A percentile compares a stretch with the other conserved stretches of the same genome.
These are phyloP conservation scores for Lasiosphaeria miniovina DNA, from an alignment of 495 filamentous ascomycete genomes.

Conservation along the genomic window DNA sequence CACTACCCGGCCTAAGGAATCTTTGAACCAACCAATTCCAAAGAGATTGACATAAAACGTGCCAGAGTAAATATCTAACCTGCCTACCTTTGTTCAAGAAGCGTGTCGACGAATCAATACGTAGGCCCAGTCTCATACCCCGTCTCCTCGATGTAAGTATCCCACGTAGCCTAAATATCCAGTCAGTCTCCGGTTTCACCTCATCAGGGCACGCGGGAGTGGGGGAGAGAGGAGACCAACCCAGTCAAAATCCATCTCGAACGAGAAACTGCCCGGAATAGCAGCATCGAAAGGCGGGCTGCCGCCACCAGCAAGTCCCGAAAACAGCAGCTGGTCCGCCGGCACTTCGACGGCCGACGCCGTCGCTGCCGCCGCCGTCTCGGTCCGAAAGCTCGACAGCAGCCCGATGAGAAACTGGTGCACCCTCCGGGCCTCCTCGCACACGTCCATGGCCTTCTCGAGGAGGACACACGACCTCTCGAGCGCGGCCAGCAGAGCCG, in stretches of 20 bases:
- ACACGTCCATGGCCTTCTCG: background rate
- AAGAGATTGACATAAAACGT: no score
- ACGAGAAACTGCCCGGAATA: background rate
- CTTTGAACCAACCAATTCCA: no score
- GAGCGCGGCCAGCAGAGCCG: background rate
- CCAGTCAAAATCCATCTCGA: background rate
- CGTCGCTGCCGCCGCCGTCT: background rate
- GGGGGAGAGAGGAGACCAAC: background rate
- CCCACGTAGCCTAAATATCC: background rate
- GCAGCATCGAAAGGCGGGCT: no score
- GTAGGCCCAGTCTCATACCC: background rate
- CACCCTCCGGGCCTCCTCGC: constrained; percentile 1
- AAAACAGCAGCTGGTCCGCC: background rate
- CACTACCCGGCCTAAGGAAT: no score
- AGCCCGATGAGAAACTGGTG: background rate
- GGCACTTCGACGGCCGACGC: background rate
- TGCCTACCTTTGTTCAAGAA: no score
- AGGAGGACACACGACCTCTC: constrained; percentile 2
- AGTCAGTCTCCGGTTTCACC: background rate
- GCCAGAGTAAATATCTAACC: no score
- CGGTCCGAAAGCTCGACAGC: background rate
- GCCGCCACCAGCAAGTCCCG: background rate
- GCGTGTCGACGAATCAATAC: background rate
- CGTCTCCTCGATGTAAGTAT: background rate
- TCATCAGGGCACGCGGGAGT: background rate